phyloP scores from a whole-genome alignment of 1,284 basidiomycete genomes.

The Mycosarcoma maydis region DNA sequence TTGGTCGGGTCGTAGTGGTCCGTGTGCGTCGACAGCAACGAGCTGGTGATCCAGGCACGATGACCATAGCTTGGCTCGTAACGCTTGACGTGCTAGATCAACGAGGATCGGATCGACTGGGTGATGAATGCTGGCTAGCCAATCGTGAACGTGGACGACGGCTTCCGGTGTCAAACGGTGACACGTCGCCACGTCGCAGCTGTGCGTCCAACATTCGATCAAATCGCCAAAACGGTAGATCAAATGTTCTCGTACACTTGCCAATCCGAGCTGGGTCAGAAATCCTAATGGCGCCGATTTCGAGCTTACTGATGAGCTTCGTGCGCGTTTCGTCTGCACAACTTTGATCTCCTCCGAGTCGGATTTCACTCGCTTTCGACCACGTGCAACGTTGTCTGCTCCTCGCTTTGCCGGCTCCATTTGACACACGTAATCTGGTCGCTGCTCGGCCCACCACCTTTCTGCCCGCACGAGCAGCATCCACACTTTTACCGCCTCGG shows the following conservation, averaged over 20 bases:
- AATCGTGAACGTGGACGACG: constrained; percentile 25
- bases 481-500: constrained; percentile 26
- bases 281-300: constrained; percentile 6
- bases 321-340: not conserved
- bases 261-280: constrained; percentile 22
- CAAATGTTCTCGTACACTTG: constrained; percentile 6
- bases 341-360: not conserved
- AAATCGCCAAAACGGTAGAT: constrained; percentile 3
- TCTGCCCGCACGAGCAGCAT: constrained; percentile 47
- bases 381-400: not conserved
- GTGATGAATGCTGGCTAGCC: constrained; percentile 4
- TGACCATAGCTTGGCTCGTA: constrained; percentile 30
- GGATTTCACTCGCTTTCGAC: constrained; percentile 11
- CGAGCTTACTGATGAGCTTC: not conserved
- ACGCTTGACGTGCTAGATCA: constrained; percentile 30
- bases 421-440: constrained; percentile 25
- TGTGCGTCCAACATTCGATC: constrained; percentile 11
- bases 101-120: constrained; percentile 25
- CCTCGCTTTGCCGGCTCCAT: constrained; percentile 10
- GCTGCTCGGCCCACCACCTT: constrained; percentile 39
- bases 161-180: constrained; percentile 2
- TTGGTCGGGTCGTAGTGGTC: constrained; percentile 28
- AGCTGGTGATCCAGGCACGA: constrained; percentile 29
- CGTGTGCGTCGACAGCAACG: constrained; percentile 9
- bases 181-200: not conserved